These are phyloP conservation scores for Talaromyces rugulosus DNA, from an alignment of 2,329 filamentous ascomycete species.

Conservation along the genomic window DNA sequence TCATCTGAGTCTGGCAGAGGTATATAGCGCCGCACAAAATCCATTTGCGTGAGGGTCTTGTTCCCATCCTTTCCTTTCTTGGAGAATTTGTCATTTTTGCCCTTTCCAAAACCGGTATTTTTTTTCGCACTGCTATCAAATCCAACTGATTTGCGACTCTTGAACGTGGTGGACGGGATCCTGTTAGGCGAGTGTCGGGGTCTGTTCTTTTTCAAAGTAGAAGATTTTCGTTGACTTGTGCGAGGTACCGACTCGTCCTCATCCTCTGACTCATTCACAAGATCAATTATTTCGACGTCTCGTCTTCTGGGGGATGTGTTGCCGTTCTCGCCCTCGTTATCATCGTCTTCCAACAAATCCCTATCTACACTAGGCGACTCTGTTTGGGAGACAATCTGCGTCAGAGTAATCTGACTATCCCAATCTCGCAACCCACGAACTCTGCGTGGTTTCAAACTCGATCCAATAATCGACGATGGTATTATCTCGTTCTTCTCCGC, in stretches of 20 bases:
- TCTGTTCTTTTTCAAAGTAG: not conserved
- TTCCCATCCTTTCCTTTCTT: constrained; percentile 20
- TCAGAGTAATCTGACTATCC: constrained; percentile 35
- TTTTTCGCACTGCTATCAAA: constrained; percentile 9
- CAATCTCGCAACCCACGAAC: constrained; percentile 15
- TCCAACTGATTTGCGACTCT: constrained; percentile 1
- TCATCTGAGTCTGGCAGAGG: constrained; percentile 29
- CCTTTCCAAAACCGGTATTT: constrained; percentile 20
- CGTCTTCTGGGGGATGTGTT: not conserved
- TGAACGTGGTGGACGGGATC: constrained; percentile 8
- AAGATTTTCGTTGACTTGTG: constrained; percentile 6
- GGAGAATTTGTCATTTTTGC: constrained; percentile 16
- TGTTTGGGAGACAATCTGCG: constrained; percentile 38
- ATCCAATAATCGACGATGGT: not conserved
- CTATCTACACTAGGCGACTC: constrained; percentile 19
- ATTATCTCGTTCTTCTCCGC: not conserved
- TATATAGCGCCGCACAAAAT: constrained; percentile 34
- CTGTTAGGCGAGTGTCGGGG: not conserved
- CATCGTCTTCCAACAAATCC: constrained; percentile 29
- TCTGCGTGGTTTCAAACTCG: constrained; percentile 16
- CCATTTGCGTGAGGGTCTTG: constrained; percentile 41
- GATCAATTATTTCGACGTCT: constrained; percentile 19
- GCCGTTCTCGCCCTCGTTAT: constrained; percentile 12
- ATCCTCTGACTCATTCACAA: constrained; percentile 21
- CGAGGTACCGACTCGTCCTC: constrained; percentile 16